Conservation (phyloP, 257 asterid species). For the Solanum pennellii region DNA sequence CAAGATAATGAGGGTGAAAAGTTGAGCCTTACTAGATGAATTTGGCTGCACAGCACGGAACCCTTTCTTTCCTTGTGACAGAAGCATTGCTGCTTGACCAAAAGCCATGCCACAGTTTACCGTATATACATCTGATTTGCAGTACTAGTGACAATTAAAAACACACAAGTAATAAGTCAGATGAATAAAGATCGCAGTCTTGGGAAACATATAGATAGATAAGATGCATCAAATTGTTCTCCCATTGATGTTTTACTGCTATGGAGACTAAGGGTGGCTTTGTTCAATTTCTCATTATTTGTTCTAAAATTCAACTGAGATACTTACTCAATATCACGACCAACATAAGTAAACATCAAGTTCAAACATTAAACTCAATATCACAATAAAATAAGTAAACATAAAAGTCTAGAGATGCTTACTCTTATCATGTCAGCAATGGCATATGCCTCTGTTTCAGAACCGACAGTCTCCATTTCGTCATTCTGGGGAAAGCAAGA, state of each 20-base stretch:
- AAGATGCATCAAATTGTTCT: background rate
- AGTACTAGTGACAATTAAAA: constrained; percentile 26
- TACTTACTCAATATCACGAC: background rate
- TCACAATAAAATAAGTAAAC: background rate
- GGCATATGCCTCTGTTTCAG: constrained; percentile 88
- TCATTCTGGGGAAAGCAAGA: constrained; percentile 39
- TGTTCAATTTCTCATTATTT: background rate
- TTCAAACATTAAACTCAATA: background rate
- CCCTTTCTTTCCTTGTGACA: constrained; percentile 74
- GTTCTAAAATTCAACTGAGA: background rate
- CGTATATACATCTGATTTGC: constrained; percentile 74
- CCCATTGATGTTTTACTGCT: background rate
- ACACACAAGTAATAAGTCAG: background rate
- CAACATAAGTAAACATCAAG: background rate
- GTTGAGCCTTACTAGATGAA: constrained; percentile 54
- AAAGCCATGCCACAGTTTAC: constrained; percentile 75
- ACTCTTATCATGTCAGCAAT: constrained; percentile 80
- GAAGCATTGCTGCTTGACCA: constrained; percentile 98
- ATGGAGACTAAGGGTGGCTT: background rate
- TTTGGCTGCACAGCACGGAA: constrained; percentile 68
- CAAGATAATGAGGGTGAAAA: background rate
- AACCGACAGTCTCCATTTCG: constrained; percentile 73
- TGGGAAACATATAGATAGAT: background rate
- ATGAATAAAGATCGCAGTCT: background rate
- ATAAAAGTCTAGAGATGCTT: constrained; percentile 21